Evolutionary conservation across 2,329 filamentous ascomycete genomes (phyloP), one percentile per base, ranked within the genome.

Genomic region (Berkeleyomyces basicola): DNA sequence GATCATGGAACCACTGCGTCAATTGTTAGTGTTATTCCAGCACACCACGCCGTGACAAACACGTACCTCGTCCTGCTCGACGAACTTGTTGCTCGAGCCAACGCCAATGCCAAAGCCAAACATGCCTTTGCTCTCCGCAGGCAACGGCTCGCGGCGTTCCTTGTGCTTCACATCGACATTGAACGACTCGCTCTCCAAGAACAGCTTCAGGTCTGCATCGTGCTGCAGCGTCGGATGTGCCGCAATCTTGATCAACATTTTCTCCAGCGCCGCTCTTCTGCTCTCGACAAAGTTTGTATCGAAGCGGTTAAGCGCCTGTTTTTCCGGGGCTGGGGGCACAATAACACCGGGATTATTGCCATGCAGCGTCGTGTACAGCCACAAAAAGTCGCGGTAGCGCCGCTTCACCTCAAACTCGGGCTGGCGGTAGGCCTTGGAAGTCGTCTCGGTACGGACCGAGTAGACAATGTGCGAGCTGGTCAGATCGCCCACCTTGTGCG

Each of bases 391-490:
- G 64, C 91, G 86, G 74, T 97, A 99, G 70, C 93, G 84, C 68
- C 93, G 82, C 70, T 90, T 95, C 68, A 99, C 93, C 63, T 90
- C 86, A 70, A 99, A 97, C 70, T 96, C 91, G 61, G 88, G 80
- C 70, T 92, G 87, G 71, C 88, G 88, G 74, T 97, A 99, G 60
- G 90, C 93, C 76, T 96, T 96, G 44, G 92, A 97, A 0, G 90
- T 88, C 10, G 93, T 99, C 88, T 95, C 67, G 64, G 93, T 99
- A 70, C 88, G 82, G 67, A 99, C 93, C 69, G 90, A 90, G 75
- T 99, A 99, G 58, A 97, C 93, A 67, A 96, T 99, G 73, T 99
- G 93, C 66, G 91, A 96, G 73, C 88, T 96, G 7, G 93, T 96
- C 72, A 97, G 74, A 74, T 97, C 93, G 65, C 93, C 93, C 67